Evolutionary conservation across 2,329 filamentous ascomycete species (phyloP).

Genomic region (Nemania diffusa): DNA sequence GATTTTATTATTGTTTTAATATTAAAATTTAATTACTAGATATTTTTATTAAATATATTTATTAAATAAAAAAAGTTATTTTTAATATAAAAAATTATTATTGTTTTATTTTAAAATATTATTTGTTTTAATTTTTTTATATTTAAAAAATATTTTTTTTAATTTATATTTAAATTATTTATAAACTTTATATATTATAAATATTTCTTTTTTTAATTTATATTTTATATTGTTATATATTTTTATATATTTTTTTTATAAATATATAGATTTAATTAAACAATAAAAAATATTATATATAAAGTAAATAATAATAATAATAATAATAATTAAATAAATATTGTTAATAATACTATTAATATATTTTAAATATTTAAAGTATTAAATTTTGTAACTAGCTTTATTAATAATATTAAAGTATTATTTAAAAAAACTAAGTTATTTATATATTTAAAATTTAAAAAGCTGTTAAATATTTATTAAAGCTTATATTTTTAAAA

Average conservation of each 20-base stretch:
- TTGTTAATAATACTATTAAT: background rate
- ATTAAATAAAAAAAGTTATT: background rate
- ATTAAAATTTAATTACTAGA: background rate
- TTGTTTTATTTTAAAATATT: slow-evolving; percentile 5
- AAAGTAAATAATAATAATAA: background rate
- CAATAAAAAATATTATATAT: background rate
- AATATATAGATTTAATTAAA: background rate
- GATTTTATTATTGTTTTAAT: background rate
- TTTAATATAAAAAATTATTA: background rate
- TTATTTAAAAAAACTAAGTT: background rate
- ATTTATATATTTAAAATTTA: background rate
- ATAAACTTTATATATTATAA: background rate
- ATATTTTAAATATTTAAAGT: background rate
- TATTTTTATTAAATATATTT: background rate
- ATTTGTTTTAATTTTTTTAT: background rate
- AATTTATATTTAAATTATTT: background rate
- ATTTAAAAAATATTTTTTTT: slow-evolving; percentile 1
- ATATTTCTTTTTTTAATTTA: no score
- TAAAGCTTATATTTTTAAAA: background rate
- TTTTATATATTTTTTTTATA: background rate
- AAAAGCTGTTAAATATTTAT: background rate
- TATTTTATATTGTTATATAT: background rate
- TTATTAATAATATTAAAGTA: background rate
- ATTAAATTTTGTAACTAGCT: background rate
- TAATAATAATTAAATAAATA: background rate